Evolutionary conservation across 1,284 basidiomycete genomes (phyloP).

Genomic region (Pseudozyma thailandica): DNA sequence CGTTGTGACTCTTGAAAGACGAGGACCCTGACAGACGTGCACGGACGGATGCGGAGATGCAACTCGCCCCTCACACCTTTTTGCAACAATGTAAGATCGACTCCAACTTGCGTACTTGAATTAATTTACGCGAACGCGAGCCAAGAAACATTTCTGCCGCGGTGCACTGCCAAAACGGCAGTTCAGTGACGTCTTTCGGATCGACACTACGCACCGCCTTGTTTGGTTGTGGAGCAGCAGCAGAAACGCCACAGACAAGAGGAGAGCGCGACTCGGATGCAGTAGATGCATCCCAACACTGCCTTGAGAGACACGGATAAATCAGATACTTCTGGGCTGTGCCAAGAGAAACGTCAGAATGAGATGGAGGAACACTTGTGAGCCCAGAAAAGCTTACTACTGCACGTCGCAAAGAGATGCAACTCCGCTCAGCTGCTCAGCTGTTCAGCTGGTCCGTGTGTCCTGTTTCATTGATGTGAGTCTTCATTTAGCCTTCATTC

Average conservation of each 20-base stretch:
- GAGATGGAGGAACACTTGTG: neutral
- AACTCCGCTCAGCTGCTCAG: neutral
- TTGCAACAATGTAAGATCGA: conserved; percentile 3
- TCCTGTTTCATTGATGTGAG: neutral
- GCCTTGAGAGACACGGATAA: no score
- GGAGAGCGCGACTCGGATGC: no score
- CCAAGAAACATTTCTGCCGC: neutral
- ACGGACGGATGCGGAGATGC: conserved; percentile 17
- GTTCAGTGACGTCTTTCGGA: conserved; percentile 5
- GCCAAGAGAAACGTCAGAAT: conserved; percentile 10
- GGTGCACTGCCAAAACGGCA: neutral
- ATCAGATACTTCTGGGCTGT: no score
- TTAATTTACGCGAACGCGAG: conserved; percentile 1
- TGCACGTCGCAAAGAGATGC: neutral
- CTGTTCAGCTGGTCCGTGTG: conserved; percentile 1
- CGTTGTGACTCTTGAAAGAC: neutral
- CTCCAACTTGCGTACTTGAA: neutral
- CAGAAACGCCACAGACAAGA: neutral
- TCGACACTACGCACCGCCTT: conserved; percentile 5
- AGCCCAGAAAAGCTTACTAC: neutral
- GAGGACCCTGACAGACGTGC: conserved; percentile 18
- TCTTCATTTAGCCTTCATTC: neutral
- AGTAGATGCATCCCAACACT: neutral
- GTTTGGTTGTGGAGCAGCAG: neutral
- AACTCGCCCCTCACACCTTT: neutral